phyloP scores from a whole-genome alignment of 257 asterid genomes.

The Capsicum rhomboideum region DNA sequence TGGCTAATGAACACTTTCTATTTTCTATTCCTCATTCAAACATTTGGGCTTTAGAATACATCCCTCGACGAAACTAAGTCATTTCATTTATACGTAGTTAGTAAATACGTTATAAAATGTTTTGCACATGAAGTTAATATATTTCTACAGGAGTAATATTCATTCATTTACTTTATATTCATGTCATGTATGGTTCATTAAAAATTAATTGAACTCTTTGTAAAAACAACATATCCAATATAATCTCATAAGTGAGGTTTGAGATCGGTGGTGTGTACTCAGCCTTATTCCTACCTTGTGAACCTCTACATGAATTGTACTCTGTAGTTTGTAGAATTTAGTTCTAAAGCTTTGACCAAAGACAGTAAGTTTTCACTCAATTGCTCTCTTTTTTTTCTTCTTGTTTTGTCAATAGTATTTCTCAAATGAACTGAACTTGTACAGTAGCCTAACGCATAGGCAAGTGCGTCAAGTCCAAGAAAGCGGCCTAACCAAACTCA shows the following conservation, averaged over 20 bases:
- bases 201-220: no score
- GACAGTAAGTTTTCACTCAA: no score
- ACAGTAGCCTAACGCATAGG: not conserved
- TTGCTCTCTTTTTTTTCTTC: no score
- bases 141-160: no score
- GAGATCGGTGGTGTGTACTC: not conserved
- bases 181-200: not conserved
- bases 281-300: not conserved
- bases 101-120: no score
- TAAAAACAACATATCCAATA: not conserved
- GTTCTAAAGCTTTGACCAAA: no score
- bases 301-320: not conserved
- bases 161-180: not conserved
- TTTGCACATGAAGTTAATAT: no score
- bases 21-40: not conserved
- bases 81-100: no score
- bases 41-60: not conserved
- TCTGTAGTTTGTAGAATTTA: no score
- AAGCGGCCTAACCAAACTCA: not conserved
- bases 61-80: not conserved
- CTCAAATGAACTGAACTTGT: not conserved
- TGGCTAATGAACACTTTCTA: not conserved
- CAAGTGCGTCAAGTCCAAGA: not conserved
- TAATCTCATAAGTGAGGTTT: not conserved
- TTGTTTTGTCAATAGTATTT: no score